Percentiles rank a stretch among this genome's conserved stretches.
These are phyloP conservation scores for Neurospora hispaniola DNA, from an alignment of 495 filamentous ascomycete genomes.

Conservation along the genomic window DNA sequence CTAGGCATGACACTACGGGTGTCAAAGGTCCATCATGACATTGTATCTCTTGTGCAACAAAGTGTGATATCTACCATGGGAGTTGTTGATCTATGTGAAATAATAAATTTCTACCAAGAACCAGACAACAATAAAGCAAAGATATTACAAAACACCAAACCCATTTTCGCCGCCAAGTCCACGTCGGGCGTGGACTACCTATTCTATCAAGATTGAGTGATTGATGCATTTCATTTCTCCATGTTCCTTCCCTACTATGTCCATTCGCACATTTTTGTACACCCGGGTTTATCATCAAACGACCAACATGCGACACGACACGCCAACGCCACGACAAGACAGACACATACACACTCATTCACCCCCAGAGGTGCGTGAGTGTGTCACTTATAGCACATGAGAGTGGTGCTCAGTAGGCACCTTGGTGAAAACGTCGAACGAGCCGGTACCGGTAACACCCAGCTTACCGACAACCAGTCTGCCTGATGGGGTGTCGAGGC, in stretches of 20 bases:
- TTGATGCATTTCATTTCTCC: neutral
- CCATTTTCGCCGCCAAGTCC: neutral
- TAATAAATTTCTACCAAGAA: neutral
- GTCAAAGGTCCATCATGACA: too few relatives aligned
- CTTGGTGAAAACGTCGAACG: slow-evolving; percentile 69
- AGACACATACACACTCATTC: neutral
- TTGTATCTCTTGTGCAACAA: neutral
- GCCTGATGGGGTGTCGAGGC: slow-evolving; percentile 72
- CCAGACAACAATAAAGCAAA: neutral
- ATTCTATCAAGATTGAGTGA: neutral
- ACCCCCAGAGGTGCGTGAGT: neutral
- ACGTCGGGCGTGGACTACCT: neutral
- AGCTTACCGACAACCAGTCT: slow-evolving; percentile 80
- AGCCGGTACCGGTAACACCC: slow-evolving; percentile 76
- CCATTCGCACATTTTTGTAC: neutral
- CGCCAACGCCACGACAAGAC: neutral
- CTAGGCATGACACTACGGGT: too few relatives aligned
- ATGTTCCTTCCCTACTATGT: neutral
- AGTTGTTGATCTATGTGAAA: neutral
- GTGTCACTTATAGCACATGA: neutral
- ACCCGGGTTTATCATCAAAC: neutral
- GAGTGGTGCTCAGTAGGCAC: slow-evolving; percentile 29
- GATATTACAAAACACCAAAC: neutral
- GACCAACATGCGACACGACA: neutral
- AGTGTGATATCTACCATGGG: neutral